Base-by-base conservation (phyloP, 495 filamentous ascomycete genomes). In the Xeromyces bisporus region DNA sequence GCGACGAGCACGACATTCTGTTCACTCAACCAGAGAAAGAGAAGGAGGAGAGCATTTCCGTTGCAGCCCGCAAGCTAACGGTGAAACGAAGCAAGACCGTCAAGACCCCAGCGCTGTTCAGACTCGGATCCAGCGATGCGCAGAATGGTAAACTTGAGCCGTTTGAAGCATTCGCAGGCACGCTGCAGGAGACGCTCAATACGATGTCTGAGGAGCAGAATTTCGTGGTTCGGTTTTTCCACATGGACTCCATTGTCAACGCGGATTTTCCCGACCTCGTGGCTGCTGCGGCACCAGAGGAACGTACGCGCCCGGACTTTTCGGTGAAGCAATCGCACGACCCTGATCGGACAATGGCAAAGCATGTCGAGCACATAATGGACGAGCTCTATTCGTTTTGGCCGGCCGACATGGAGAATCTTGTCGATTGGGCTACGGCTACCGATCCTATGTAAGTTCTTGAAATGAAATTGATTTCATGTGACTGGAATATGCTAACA, bases 161-260 rank as follows among this genome's bases (percentile, higher is more conserved):
- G 0, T 83, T 71, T 36, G 87, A 93, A 56, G 76, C 74, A n/a
- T 93, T 93, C 53, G 63, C 73, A 2, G 77, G 77, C 20, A 69
- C 75, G 10, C 58, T 94, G 26, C 73, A 79, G 29, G 82, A 93
- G 50, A 70, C 80, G 33, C 53, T 82, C 27, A 75, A 72, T 13
- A 67, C 89, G 35, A 72, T 93, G 23, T 75, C 77, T 29, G 79
- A 79, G 37, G 87, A 96, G 56, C 87, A 96, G 50, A 93, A 93
- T 45, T 96, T 94, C 43, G 59, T 93, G 16, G 73, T 91, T 14
- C 80, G 89, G 33, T 89, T 93, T 54, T 96, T 94, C 61, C 84
- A 93, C 34, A 66, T 89, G 6, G 77, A 73, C 20, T 89, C 83
- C 10, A 60, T 81, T 8, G 70, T 77, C 32, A 74, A 66, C 9